Base-by-base conservation (phyloP, 352 stramenopile genomes). In the Pythium aphanidermatum region DNA sequence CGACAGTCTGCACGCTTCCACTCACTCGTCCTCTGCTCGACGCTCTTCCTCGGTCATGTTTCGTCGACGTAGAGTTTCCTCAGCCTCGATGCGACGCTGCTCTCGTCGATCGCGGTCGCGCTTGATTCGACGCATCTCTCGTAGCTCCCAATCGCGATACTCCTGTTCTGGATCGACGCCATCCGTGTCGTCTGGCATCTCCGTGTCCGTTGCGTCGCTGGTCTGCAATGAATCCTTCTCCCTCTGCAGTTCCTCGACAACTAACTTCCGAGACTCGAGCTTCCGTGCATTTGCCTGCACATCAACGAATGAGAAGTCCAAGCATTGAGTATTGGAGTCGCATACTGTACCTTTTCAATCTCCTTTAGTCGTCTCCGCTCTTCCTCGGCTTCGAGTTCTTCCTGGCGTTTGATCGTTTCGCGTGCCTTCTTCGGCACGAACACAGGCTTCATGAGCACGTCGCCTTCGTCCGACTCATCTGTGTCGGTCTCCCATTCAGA, bases 21-120 rank as follows among this genome's bases (percentile, higher is more conserved):
- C 79, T 13, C 59, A 88, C 60, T 70, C 73, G 56, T 99, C 95
- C 60, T 99, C 94, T 19, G 79, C 61, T 9, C 82, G 62, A 8
- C 93, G 77, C 65, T 99, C 94, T 55, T 97, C 96, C 47, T 98
- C 92, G 24, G 96, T 99, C 77, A 99, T 76, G 31, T 92, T 91
- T n/a, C 87, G 80, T 28, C 86, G 66, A 7, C 84, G 78, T 35
- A 78, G 41, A 10, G 90, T 91, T 58, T 99, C 96, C 29, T 80
- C 64, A 10, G 73, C 72, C 55, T 98, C 92, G 20, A 82, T 74
- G 27, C 83, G 70, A 14, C 63, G 64, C 47, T 87, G 55, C 55
- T 95, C 73, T 25, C 83, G 81, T 19, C 69, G 65, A 50, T 97
- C 85, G 4, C 74, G 83, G 21, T 97, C 86, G 44, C 86, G 61